A percentile compares a stretch with the other conserved stretches of the same genome.
Evolutionary conservation across 768 basidiomycete genomes (phyloP).

Genomic region (Naganishia vishniacii): DNA sequence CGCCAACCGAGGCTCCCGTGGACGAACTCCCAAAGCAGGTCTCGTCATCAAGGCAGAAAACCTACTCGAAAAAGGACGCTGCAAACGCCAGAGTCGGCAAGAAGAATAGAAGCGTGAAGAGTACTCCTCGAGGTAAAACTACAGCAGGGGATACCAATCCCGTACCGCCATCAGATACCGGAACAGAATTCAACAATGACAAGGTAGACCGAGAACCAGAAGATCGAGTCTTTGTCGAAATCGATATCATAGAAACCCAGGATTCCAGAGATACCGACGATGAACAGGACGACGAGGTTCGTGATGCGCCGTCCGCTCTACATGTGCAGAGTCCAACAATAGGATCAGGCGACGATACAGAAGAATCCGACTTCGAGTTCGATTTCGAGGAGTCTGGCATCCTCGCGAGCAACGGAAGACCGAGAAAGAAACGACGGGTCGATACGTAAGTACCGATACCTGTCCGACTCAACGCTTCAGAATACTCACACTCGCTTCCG

Average conservation of each 20-base stretch:
- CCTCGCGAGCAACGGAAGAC: slow-evolving; percentile 21
- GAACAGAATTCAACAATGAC: neutral
- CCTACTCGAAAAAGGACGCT: slow-evolving; percentile 11
- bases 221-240: slow-evolving; percentile 1
- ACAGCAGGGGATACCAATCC: neutral
- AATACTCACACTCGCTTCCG: too few relatives aligned
- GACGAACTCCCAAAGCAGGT: too few relatives aligned
- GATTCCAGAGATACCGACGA: neutral
- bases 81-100: neutral
- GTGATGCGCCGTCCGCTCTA: too few relatives aligned
- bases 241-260: slow-evolving; percentile 12
- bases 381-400: slow-evolving; percentile 28
- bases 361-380: slow-evolving; percentile 24
- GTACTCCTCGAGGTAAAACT: neutral
- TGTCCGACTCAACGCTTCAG: too few relatives aligned
- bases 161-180: neutral
- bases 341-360: slow-evolving; percentile 28
- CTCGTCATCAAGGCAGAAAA: too few relatives aligned
- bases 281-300: neutral
- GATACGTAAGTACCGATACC: slow-evolving; percentile 29
- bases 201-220: neutral
- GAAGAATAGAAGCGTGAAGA: neutral
- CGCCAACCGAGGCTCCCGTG: neutral
- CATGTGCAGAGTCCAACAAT: neutral
- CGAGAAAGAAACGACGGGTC: slow-evolving; percentile 28